phyloP scores from a whole-genome alignment of 1,284 basidiomycete genomes.

The Naganishia cerealis region DNA sequence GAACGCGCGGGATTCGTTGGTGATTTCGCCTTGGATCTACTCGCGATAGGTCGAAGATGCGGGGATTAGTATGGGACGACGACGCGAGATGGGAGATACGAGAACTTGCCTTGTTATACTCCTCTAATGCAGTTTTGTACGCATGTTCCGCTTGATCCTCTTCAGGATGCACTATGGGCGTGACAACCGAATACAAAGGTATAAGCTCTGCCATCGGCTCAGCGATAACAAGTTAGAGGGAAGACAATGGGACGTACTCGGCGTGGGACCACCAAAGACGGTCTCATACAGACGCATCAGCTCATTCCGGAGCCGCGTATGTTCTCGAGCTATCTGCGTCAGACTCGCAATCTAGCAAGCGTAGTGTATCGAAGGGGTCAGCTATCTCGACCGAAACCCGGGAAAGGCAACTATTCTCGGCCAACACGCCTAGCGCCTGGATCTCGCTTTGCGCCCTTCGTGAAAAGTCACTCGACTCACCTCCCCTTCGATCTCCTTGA shows the following conservation, averaged over 20 bases:
- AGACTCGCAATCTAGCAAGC: slow-evolving; percentile 21
- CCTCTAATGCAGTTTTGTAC: slow-evolving; percentile 9
- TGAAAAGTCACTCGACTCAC: too few species aligned
- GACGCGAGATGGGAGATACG: background rate
- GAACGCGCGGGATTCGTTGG: slow-evolving; percentile 38
- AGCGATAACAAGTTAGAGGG: too few species aligned
- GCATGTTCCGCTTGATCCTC: slow-evolving; percentile 37
- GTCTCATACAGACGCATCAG: slow-evolving; percentile 34
- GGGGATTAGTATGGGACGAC: background rate
- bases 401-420: too few species aligned
- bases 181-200: background rate
- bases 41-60: background rate
- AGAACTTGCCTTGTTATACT: slow-evolving; percentile 31
- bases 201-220: background rate
- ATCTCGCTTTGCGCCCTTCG: too few species aligned
- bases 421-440: too few species aligned
- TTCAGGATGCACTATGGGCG: slow-evolving; percentile 32
- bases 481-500: slow-evolving; percentile 30
- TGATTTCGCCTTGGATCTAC: slow-evolving; percentile 32
- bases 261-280: slow-evolving; percentile 37
- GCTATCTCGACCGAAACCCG: background rate
- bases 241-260: slow-evolving; percentile 12
- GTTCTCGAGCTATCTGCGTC: slow-evolving; percentile 26
- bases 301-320: slow-evolving; percentile 29
- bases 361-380: background rate